Evolutionary conservation across 805 yeast genomes (phyloP).

Genomic region (Hanseniaspora lachancei): DNA sequence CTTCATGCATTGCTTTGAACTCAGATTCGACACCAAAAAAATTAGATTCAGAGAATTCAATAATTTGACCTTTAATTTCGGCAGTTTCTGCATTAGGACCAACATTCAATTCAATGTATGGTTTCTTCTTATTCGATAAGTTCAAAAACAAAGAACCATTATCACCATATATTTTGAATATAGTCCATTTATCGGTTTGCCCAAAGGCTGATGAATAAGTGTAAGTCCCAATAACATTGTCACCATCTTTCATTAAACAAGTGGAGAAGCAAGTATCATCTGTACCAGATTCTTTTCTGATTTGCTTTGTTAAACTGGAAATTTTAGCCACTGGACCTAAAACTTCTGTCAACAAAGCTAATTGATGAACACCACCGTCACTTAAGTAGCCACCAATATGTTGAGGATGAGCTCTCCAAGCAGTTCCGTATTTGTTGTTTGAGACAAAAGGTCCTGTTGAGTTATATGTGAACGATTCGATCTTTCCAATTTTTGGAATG

Average conservation of each 20-base stretch:
- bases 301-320: constrained; percentile 65
- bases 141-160: constrained; percentile 63
- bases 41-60: constrained; percentile 30
- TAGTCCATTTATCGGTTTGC: constrained; percentile 55
- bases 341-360: constrained; percentile 71
- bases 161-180: constrained; percentile 62
- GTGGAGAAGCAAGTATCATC: constrained; percentile 72
- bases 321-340: constrained; percentile 62
- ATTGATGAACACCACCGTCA: constrained; percentile 95
- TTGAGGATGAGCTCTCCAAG: constrained; percentile 83
- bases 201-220: constrained; percentile 82
- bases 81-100: constrained; percentile 23
- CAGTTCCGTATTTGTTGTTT: constrained; percentile 49
- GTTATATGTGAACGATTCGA: constrained; percentile 54
- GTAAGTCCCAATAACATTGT: constrained; percentile 64
- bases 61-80: constrained; percentile 23
- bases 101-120: constrained; percentile 26
- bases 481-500: constrained; percentile 58
- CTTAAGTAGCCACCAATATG: constrained; percentile 87
- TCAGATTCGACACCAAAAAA: constrained; percentile 48
- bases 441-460: constrained; percentile 62
- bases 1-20: constrained; percentile 43
- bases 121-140: constrained; percentile 36
- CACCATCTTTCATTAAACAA: constrained; percentile 39
- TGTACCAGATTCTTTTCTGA: constrained; percentile 63